Evolutionary conservation across 768 basidiomycete genomes (phyloP), one percentile per base, ranked within the genome.

Genomic region (Phallus indusiatus): DNA sequence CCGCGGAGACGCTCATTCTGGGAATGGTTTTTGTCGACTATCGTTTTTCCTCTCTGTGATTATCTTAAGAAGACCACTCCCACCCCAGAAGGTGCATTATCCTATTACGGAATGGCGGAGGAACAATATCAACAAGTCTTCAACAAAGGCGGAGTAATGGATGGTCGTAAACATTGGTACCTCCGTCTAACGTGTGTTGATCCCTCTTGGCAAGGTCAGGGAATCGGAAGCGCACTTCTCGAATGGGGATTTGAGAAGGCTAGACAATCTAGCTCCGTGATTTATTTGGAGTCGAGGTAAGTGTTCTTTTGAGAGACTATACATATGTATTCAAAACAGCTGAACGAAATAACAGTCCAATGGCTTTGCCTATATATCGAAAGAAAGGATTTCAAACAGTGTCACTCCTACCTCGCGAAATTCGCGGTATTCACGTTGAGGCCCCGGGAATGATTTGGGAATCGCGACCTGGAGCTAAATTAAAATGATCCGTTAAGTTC

Each of bases 391-490:
- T 59, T 49, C 49, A 48, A 18, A 46, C 52, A 14, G 52, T 51
- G 4, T 37, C 49, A 22, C 1, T 16, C 18, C 49, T 34, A 17
- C 48, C 50, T 33, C 36, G 57, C 20, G 35, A 59, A 28, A 20
- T 52, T 17, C 36, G 52, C 24, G 57, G 57, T 11, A 2, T 33
- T n/a, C 16, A 17, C 36, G 18, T 52, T 1, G 52, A 53, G 14
- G 36, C 52, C 36, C 57, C 57, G 14, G 48, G 57, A 22, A 59
- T 59, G 57, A 59, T 59, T 35, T 59, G 57, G 57, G 57, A 59
- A 36, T 49, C 57, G 7, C 50, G 35, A 11, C 21, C 28, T 5
- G 18, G 18, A 3, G 49, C 21, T 3, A 51, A 42, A 42, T 42
- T 28, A 28, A 7, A 28, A 2, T 3, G 7, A 7, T 28, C 7